phyloP scores from a whole-genome alignment of 2,329 filamentous ascomycete species.

The Fusarium papillatum region DNA sequence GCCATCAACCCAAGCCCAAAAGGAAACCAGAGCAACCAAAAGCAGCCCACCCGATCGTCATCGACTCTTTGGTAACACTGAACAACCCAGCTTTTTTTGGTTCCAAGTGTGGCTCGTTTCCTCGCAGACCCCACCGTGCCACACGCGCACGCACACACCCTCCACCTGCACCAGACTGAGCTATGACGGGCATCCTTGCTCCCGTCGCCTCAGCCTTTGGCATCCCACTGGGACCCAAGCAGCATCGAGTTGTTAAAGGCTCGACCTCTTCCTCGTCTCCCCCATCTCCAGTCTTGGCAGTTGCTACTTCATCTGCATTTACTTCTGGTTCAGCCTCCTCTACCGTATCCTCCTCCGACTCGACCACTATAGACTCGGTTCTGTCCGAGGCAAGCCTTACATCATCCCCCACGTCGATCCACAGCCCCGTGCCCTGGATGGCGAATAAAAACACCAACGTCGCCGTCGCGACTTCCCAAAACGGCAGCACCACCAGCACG shows the following conservation, averaged over 20 bases:
- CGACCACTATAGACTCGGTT: slow-evolving; percentile 36
- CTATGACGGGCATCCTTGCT: slow-evolving; percentile 50
- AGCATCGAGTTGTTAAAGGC: slow-evolving; percentile 40
- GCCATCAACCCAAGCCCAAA: slow-evolving; percentile 10
- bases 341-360: slow-evolving; percentile 20
- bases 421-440: slow-evolving; percentile 14
- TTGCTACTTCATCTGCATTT: slow-evolving; percentile 29
- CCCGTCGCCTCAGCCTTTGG: slow-evolving; percentile 53
- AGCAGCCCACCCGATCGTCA: slow-evolving; percentile 38
- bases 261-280: slow-evolving; percentile 21
- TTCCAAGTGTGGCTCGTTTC: slow-evolving; percentile 31
- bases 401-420: slow-evolving; percentile 29
- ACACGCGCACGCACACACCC: slow-evolving; percentile 12
- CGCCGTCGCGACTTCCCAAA: slow-evolving; percentile 15
- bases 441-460: slow-evolving; percentile 27
- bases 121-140: slow-evolving; percentile 35
- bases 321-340: slow-evolving; percentile 19
- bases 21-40: slow-evolving; percentile 24
- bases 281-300: slow-evolving; percentile 27
- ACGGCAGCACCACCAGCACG: slow-evolving; percentile 25
- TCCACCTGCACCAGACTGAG: slow-evolving; percentile 8
- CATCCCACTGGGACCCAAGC: slow-evolving; percentile 44
- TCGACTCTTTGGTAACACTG: slow-evolving; percentile 20
- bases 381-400: slow-evolving; percentile 36
- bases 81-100: background rate